These are phyloP conservation scores for Pseudotsuga menziesii DNA, from an alignment of 75 land plant species.

Conservation along the genomic window DNA sequence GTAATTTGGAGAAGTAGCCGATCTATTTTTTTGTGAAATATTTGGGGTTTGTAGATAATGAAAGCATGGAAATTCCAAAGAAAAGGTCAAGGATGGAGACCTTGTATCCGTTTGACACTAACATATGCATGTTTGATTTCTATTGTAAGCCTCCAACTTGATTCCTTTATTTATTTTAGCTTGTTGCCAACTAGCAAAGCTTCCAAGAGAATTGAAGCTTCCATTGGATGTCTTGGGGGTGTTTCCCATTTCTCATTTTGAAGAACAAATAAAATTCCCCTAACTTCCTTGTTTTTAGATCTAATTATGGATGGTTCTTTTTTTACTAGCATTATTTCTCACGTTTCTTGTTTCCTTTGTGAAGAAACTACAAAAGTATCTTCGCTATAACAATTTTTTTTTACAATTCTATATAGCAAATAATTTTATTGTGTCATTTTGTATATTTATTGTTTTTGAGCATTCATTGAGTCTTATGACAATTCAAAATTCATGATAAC, in stretches of 20 bases:
- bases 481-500: no score
- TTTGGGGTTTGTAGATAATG: slow-evolving; percentile 1
- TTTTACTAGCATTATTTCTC: neutral
- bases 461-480: no score
- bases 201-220: neutral
- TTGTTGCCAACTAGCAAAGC: neutral
- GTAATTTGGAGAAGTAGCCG: neutral
- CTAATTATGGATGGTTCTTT: neutral
- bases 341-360: neutral
- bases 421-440: no score
- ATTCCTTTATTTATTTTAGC: neutral
- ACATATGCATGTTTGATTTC: neutral
- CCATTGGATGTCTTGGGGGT: neutral
- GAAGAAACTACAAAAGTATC: neutral
- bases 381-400: neutral
- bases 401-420: no score
- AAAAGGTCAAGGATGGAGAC: slow-evolving; percentile 8
- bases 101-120: slow-evolving; percentile 2
- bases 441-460: no score
- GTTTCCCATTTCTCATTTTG: neutral
- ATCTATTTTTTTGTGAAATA: neutral
- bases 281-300: neutral
- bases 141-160: slow-evolving; percentile 1
- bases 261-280: neutral
- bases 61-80: neutral